Base-by-base conservation (phyloP, 768 basidiomycete species). In the Daedalea quercina region DNA sequence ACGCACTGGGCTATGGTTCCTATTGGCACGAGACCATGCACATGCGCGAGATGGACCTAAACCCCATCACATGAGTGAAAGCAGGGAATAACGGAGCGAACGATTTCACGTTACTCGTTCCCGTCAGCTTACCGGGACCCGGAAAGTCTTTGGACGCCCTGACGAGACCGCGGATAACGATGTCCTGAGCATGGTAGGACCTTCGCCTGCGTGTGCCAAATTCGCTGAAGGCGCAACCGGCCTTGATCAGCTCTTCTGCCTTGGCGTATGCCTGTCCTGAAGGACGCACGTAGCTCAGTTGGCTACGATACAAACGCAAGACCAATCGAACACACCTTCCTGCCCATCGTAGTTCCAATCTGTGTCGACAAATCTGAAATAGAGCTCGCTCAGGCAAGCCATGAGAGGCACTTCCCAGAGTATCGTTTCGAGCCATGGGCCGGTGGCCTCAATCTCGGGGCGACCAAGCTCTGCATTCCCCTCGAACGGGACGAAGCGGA, bases 381-480 rank as follows among this genome's bases (percentile, higher is more conserved):
- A 95, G 19, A 83, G 81, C 66, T 99, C 93, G 62, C 90, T 92
- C 47, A 99, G 73, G 57, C 83, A 83, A 13, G 93, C 84, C 92
- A 98, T 94, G 47, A 98, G 72, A 1, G 93, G 94, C 1, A 97
- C 93, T 70, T 98, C 96, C 84, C 95, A 99, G 24, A 96, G 72
- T 53, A 98, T 95, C 7, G 89, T 78, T 58, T 94, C 90, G 0
- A 70, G 69, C 92, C 92, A 94, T 4, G 76, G 76, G 7, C 91
- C 94, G 25, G 62, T 62, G 4, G 81, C 79, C 56, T 84, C 81
- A 50, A 99, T 87, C 60, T 90, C 81, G 33, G 94, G 69, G 33
- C 70, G 66, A 3, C 93, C 94, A 31, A 81, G 68, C 12, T 56
- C 42, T 0, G 58, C 58, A 35, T 82, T 77, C 3, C 72, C 66